phyloP scores from a whole-genome alignment of 2,329 filamentous ascomycete genomes.

The Chrysoporthe cubensis region DNA sequence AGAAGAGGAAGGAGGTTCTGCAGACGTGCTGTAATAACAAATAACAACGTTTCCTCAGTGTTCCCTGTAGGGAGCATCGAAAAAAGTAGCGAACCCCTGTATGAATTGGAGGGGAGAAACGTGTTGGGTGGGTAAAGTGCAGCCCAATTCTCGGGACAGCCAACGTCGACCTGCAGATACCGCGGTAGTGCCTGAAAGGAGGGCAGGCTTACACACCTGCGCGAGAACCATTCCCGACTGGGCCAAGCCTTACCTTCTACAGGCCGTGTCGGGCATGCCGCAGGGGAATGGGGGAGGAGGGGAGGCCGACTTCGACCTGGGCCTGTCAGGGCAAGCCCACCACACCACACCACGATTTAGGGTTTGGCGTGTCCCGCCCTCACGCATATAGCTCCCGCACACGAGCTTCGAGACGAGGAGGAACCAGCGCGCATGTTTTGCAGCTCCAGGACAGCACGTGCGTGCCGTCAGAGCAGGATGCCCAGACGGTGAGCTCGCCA shows the following conservation, averaged over 20 bases:
- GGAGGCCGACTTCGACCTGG: neutral
- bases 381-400: neutral
- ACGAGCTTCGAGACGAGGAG: neutral
- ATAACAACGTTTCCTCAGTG: conserved; percentile 14
- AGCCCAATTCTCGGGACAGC: conserved; percentile 1
- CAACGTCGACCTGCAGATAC: conserved; percentile 16
- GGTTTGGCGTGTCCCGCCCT: neutral
- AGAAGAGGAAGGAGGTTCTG: conserved; percentile 8
- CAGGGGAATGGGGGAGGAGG: neutral
- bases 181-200: neutral
- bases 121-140: conserved; percentile 18
- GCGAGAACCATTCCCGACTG: conserved; percentile 3
- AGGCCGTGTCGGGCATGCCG: neutral
- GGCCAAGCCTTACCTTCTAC: conserved; percentile 6
- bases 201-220: neutral
- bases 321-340: neutral
- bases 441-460: neutral
- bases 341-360: neutral
- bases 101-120: conserved; percentile 9
- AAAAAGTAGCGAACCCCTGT: conserved; percentile 11
- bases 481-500: neutral
- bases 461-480: neutral
- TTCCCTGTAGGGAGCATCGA: conserved; percentile 3
- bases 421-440: neutral
- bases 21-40: conserved; percentile 4